Base-by-base conservation (phyloP, 2,329 filamentous ascomycete genomes). In the Alternaria postmessia region DNA sequence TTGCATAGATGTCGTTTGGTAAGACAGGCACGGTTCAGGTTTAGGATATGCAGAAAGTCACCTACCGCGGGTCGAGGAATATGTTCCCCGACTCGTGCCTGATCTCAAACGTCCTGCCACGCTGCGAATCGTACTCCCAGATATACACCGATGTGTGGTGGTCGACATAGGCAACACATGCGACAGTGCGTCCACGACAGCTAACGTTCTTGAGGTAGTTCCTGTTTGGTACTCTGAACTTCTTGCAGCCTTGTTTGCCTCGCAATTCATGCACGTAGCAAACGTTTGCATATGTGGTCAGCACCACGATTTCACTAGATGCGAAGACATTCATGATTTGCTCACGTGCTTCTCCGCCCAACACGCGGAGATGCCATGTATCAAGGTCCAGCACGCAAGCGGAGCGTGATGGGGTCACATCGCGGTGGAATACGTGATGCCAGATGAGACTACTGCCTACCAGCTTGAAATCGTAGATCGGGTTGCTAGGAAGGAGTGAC, bases 111-210 rank as follows among this genome's bases (percentile, higher is more conserved):
- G 68, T 69, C 16, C 34, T 67, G 3, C 72, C 69, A 11, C 51
- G 64, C 42, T 64, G 61, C 4, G 62, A 71, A 36, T 75, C 67
- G 22, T 67, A 73, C 34, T 75, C 47, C 74, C 74, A 77, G 14
- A 75, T 62, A 46, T 72, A 77, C 1, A 76, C 61, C 2, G 61
- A 43, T 20, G 54, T 52, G 18, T 56, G 14, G 0, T 60, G 56
- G 1, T 46, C 9, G 11, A 52, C 18, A 16, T 51, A 14, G 34
- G 49, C 64, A 38, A 64, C 64, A 48, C 73, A 75, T 7, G 68
- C 69, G 28, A 76, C 59, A 2, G 58, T 73, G 6, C 66, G 65
- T 5, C 49, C 64, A 14, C 71, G 68, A 56, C 70, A 71, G 12
- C 59, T 51, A 1, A 72, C 12, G 7, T 51, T 42, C 2, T 48